Evolutionary conservation across 257 asterid genomes (phyloP).

Genomic region (Jacaranda copaia): DNA sequence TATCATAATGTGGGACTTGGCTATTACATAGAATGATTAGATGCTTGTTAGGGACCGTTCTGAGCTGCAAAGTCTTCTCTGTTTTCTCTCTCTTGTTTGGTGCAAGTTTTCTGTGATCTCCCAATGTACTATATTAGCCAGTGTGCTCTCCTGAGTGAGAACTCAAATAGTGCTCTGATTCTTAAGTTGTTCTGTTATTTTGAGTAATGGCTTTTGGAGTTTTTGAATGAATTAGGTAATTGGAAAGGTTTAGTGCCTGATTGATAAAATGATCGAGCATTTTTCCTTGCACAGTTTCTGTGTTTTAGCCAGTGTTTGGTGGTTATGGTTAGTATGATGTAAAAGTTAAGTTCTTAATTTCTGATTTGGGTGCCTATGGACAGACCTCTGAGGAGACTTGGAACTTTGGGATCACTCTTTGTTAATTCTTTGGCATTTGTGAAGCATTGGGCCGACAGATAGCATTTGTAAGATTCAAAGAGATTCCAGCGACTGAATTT

Average conservation of each 20-base stretch:
- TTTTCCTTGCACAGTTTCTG: constrained; percentile 6
- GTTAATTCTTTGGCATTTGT: neutral
- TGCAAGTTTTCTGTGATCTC: constrained; percentile 2
- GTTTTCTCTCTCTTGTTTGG: neutral
- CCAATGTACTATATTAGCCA: neutral
- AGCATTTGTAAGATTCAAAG: neutral
- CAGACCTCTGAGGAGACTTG: constrained; percentile 10
- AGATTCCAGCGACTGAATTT: constrained; percentile 16
- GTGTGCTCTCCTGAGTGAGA: neutral
- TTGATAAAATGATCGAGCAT: constrained; percentile 1
- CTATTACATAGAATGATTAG: neutral
- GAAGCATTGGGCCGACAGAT: neutral
- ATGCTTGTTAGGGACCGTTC: neutral
- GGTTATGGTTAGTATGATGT: neutral
- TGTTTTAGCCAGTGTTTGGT: constrained; percentile 1
- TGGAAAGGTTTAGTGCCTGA: neutral
- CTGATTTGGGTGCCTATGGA: neutral
- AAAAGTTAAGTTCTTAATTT: neutral
- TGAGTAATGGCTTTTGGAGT: constrained; percentile 10
- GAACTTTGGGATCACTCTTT: neutral
- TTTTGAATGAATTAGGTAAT: neutral
- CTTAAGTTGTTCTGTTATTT: constrained; percentile 5
- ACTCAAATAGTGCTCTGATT: constrained; percentile 19
- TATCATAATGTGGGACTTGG: constrained; percentile 18
- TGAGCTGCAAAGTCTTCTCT: constrained; percentile 6